Evolutionary conservation across 2,329 filamentous ascomycete species (phyloP).

Genomic region (Uncinocarpus reesii): DNA sequence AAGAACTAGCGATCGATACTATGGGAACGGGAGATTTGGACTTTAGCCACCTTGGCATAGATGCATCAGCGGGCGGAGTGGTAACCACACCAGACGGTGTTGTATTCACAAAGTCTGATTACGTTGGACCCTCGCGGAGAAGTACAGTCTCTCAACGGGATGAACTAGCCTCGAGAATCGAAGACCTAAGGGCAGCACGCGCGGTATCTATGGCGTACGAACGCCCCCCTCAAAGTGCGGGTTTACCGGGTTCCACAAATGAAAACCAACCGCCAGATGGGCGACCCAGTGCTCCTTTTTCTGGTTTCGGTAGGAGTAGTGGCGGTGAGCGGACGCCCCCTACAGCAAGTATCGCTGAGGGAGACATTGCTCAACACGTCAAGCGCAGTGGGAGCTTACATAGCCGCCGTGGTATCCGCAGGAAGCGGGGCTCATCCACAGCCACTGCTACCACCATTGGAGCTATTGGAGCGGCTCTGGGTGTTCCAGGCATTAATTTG

Average conservation of each 20-base stretch:
- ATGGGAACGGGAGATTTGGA: conserved; percentile 81
- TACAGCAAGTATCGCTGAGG: conserved; percentile 54
- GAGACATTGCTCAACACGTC: conserved; percentile 45
- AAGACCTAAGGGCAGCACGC: conserved; percentile 49
- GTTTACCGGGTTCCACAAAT: conserved; percentile 24
- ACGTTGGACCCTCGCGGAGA: conserved; percentile 26
- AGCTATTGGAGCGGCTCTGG: conserved; percentile 59
- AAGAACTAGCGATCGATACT: conserved; percentile 73
- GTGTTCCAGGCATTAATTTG: conserved; percentile 48
- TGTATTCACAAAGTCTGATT: conserved; percentile 29
- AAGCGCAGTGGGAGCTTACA: conserved; percentile 58
- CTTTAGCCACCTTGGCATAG: conserved; percentile 75
- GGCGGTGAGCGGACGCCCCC: conserved; percentile 56
- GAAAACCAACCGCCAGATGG: conserved; percentile 27
- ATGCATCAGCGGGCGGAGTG: conserved; percentile 27
- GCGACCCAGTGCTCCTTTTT: conserved; percentile 19
- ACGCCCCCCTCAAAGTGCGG: conserved; percentile 31
- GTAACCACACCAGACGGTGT: conserved; percentile 32
- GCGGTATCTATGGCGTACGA: conserved; percentile 53
- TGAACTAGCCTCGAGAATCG: conserved; percentile 46
- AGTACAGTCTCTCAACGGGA: conserved; percentile 36
- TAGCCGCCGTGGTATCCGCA: conserved; percentile 50
- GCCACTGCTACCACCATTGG: conserved; percentile 62
- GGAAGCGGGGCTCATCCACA: conserved; percentile 74
- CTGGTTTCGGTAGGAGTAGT: conserved; percentile 21